Evolutionary conservation across 306 rosid species (phyloP), one percentile per base, ranked within the genome.

Genomic region (Psophocarpus tetragonolobus): DNA sequence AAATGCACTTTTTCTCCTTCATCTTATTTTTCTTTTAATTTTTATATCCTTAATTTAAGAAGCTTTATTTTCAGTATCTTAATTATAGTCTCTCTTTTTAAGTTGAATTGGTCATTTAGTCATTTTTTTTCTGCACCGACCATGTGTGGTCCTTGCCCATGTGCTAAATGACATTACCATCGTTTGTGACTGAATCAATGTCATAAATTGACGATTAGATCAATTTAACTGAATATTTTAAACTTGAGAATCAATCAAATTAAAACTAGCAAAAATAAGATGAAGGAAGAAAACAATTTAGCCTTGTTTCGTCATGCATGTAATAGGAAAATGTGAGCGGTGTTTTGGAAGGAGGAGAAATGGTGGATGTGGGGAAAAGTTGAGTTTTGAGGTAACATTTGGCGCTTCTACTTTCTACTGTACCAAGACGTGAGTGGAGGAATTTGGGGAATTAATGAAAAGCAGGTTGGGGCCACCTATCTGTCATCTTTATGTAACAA

Each of bases 401-500:
- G 48, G 81, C 21, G 68, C 56, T 68, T 81, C 56, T 67, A 60
- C 71, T 62, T 68, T 81, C 56, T 67, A 60, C 71, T 76, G 65
- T 63, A 20, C 58, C 11, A 51, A 67, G 82, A 69, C 66, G 39
- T 78, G 74, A 80, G 84, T 84, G 90, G 89, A 75, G 84, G 84
- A 80, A 75, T 83, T 76, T 80, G 82, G 78, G 74, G 84, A 71
- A 41, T 76, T 76, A 79, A 70, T 77, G 71, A 79, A 69, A 71
- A 85, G 73, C 63, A 1, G 32, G 76, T 64, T 79, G 91, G 90
- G 86, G 23, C 88, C 84, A 73, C 66, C 32, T 70, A 45, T 83
- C 77, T 81, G 88, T 82, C 82, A 80, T 76, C 71, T 80, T 71
- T 81, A 75, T 89, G 89, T 82, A 85, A 61, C 42, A 63, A 84